These are phyloP conservation scores for Discostella pseudostelligera DNA, from an alignment of 108 stramenopile species.

Conservation along the genomic window DNA sequence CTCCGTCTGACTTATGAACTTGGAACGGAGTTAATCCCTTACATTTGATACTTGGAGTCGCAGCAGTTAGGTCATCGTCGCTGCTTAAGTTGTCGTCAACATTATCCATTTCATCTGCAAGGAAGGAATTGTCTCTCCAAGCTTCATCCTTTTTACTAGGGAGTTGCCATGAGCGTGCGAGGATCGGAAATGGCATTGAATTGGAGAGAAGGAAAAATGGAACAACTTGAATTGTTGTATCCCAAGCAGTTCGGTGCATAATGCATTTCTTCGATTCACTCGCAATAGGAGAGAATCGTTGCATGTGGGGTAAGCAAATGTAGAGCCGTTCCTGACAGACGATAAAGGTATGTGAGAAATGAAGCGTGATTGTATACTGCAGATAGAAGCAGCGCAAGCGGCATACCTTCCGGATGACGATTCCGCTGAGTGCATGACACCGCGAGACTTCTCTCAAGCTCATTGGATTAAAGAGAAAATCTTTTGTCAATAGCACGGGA, in stretches of 20 bases:
- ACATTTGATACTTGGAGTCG: slow-evolving; percentile 23
- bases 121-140: slow-evolving; percentile 21
- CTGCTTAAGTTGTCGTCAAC: slow-evolving; percentile 28
- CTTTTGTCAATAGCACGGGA: slow-evolving; percentile 35
- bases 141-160: slow-evolving; percentile 19
- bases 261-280: slow-evolving; percentile 10
- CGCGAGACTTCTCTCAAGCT: slow-evolving; percentile 24
- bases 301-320: slow-evolving; percentile 15
- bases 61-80: slow-evolving; percentile 25
- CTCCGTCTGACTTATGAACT: background rate
- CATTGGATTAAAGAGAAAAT: slow-evolving; percentile 46
- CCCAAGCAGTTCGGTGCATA: slow-evolving; percentile 40
- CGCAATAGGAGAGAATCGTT: slow-evolving; percentile 2
- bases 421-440: slow-evolving; percentile 39
- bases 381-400: background rate
- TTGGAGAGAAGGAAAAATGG: slow-evolving; percentile 38
- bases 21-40: slow-evolving; percentile 20
- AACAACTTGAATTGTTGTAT: slow-evolving; percentile 31
- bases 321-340: slow-evolving; percentile 29
- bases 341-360: background rate
- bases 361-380: background rate
- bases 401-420: slow-evolving; percentile 27
- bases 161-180: slow-evolving; percentile 34
- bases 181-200: slow-evolving; percentile 36
- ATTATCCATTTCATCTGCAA: slow-evolving; percentile 8